These are phyloP conservation scores for Pontederia paniculata DNA, from an alignment of 176 grass and related monocot species.

Conservation along the genomic window DNA sequence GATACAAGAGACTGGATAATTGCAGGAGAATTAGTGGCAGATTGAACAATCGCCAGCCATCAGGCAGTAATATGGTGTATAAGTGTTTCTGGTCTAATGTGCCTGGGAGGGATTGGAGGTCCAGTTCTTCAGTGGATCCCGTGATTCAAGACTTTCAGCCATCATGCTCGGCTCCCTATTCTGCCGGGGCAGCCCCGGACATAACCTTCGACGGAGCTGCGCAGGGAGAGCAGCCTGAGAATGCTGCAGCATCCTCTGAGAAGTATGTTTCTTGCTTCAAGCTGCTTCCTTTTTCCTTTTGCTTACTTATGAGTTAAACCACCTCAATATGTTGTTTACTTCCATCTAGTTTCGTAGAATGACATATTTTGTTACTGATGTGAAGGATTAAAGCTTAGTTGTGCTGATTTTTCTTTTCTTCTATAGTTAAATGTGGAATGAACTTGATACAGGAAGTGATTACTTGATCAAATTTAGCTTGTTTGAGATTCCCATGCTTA, in stretches of 20 bases:
- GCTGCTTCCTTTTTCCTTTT: conserved; percentile 4
- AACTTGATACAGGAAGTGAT: no score
- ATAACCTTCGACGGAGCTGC: conserved; percentile 48
- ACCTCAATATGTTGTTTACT: no score
- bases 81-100: conserved; percentile 21
- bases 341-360: no score
- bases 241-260: conserved; percentile 33
- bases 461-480: no score
- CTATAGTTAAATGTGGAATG: no score
- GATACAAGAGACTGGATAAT: conserved; percentile 1
- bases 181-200: conserved; percentile 53
- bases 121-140: conserved; percentile 3
- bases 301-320: background rate
- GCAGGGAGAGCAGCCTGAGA: conserved; percentile 40
- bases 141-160: conserved; percentile 22
- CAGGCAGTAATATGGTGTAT: conserved; percentile 17
- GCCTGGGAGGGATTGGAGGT: conserved; percentile 4
- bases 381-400: no score
- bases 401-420: no score
- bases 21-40: conserved; percentile 9
- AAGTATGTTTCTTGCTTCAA: conserved; percentile 28
- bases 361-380: no score
- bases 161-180: conserved; percentile 44
- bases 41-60: conserved; percentile 15
- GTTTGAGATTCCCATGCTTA: no score